A percentile compares a stretch with the other conserved stretches of the same genome.
Conservation (phyloP, 768 basidiomycete genomes). For the Trametes cingulata region DNA sequence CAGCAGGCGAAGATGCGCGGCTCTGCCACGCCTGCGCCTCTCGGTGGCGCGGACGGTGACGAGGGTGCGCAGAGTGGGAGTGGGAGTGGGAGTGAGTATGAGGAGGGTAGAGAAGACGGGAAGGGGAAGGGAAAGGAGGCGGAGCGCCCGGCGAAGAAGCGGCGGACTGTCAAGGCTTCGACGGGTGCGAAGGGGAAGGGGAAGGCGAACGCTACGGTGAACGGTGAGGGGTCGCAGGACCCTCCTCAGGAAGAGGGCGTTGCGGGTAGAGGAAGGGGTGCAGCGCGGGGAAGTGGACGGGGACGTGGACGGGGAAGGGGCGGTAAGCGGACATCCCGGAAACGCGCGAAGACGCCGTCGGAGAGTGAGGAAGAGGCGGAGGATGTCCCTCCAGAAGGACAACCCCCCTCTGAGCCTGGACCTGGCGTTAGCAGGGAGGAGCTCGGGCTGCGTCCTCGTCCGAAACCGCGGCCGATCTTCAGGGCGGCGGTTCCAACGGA, state of each 20-base stretch:
- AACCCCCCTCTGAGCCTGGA: constrained; percentile 27
- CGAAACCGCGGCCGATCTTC: constrained; percentile 29
- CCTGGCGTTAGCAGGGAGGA: constrained; percentile 20
- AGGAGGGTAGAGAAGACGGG: constrained; percentile 24
- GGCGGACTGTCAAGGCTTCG: constrained; percentile 32
- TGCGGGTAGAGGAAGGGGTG: not conserved
- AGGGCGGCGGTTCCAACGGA: not conserved
- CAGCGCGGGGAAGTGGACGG: not conserved
- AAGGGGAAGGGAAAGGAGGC: constrained; percentile 27
- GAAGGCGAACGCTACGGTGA: not conserved
- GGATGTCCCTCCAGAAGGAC: not conserved
- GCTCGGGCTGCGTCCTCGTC: constrained; percentile 43
- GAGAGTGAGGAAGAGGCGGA: constrained; percentile 18
- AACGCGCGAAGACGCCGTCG: constrained; percentile 25
- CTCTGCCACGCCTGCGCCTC: constrained; percentile 4
- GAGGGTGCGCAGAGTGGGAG: constrained; percentile 15
- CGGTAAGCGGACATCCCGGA: constrained; percentile 19
- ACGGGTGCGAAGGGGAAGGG: constrained; percentile 17
- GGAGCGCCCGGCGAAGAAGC: constrained; percentile 35
- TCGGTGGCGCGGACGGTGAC: constrained; percentile 22
- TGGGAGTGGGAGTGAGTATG: constrained; percentile 18
- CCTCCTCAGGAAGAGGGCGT: not conserved
- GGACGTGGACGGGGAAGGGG: constrained; percentile 11
- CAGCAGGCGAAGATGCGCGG: constrained; percentile 34
- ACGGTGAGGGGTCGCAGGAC: not conserved